phyloP scores from a whole-genome alignment of 2,329 filamentous ascomycete genomes.

The Lachnellula arida region DNA sequence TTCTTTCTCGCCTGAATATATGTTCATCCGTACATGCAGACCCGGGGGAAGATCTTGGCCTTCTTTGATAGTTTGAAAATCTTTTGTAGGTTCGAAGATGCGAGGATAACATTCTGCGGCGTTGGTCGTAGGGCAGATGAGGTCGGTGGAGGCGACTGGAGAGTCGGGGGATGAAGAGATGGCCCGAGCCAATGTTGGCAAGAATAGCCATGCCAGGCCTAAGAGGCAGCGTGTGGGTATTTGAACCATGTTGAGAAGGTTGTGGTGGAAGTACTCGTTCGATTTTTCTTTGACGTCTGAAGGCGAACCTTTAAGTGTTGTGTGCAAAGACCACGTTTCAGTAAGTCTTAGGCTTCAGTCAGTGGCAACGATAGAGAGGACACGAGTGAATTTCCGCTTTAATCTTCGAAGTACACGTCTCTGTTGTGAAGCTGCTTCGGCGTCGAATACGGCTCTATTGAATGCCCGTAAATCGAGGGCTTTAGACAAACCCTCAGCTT shows the following conservation, averaged over 20 bases:
- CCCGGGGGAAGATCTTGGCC: constrained; percentile 63
- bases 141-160: constrained; percentile 39
- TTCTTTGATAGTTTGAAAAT: constrained; percentile 58
- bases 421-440: constrained; percentile 24
- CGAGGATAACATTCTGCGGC: constrained; percentile 60
- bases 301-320: neutral
- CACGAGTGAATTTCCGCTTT: constrained; percentile 24
- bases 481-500: constrained; percentile 28
- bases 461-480: constrained; percentile 29
- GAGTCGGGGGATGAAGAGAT: constrained; percentile 18
- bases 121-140: constrained; percentile 61
- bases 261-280: neutral
- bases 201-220: constrained; percentile 21
- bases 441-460: constrained; percentile 20
- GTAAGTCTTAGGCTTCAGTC: constrained; percentile 14
- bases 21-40: constrained; percentile 61
- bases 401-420: constrained; percentile 27
- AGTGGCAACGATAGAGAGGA: constrained; percentile 25
- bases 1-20: constrained; percentile 59
- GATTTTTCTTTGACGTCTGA: neutral
- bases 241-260: constrained; percentile 20
- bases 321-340: constrained; percentile 16
- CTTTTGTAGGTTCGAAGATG: constrained; percentile 57
- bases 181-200: constrained; percentile 21
- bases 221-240: constrained; percentile 14